Evolutionary conservation across 352 stramenopile genomes (phyloP).

Genomic region (Phytophthora pluvialis): DNA sequence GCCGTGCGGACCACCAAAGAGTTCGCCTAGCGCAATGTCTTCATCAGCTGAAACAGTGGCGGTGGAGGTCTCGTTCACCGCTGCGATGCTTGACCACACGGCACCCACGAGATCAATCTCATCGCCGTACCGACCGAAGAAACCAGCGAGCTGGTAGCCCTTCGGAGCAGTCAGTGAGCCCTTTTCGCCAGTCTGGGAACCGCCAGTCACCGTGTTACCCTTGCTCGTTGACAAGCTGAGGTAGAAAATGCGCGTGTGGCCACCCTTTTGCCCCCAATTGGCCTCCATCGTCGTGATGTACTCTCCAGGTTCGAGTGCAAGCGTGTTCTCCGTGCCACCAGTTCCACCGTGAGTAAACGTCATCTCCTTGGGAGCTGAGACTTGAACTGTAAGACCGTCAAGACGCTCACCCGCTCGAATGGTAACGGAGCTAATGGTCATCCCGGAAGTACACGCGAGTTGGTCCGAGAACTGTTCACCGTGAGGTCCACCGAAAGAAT

Average conservation of each 20-base stretch:
- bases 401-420: slow-evolving; percentile 37
- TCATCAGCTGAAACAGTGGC: slow-evolving; percentile 18
- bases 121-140: slow-evolving; percentile 28
- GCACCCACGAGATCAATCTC: slow-evolving; percentile 28
- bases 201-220: slow-evolving; percentile 15
- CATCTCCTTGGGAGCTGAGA: slow-evolving; percentile 22
- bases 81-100: slow-evolving; percentile 33
- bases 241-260: slow-evolving; percentile 23
- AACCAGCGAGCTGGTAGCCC: slow-evolving; percentile 30
- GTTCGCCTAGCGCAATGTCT: slow-evolving; percentile 25
- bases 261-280: slow-evolving; percentile 14
- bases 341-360: slow-evolving; percentile 29
- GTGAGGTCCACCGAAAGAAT: slow-evolving; percentile 48
- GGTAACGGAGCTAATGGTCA: slow-evolving; percentile 33
- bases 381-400: slow-evolving; percentile 13
- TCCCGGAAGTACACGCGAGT: slow-evolving; percentile 22
- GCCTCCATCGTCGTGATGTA: slow-evolving; percentile 26
- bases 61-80: slow-evolving; percentile 21
- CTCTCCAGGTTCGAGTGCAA: slow-evolving; percentile 17
- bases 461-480: slow-evolving; percentile 49
- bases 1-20: slow-evolving; percentile 28
- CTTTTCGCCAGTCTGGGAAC: slow-evolving; percentile 26
- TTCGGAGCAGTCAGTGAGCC: slow-evolving; percentile 16
- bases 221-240: slow-evolving; percentile 18
- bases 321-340: slow-evolving; percentile 19